These are phyloP conservation scores for Leishmania tarentolae DNA, from an alignment of 208 protist genomes.

Conservation along the genomic window DNA sequence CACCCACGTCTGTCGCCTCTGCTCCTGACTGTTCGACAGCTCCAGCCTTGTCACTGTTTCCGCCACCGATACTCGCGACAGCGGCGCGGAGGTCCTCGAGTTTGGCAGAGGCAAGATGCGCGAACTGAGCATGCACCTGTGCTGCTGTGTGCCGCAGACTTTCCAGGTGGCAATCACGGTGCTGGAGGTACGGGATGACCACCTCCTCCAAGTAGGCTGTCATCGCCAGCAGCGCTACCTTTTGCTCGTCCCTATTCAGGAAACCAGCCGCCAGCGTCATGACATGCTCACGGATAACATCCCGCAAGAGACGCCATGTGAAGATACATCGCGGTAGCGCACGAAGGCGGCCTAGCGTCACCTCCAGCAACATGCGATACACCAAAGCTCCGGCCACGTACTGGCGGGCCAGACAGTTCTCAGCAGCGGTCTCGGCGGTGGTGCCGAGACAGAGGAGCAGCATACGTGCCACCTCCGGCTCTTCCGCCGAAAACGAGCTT, in stretches of 20 bases:
- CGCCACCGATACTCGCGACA: neutral
- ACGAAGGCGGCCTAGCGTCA: slow-evolving; percentile 44
- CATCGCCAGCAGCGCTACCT: slow-evolving; percentile 3
- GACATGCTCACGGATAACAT: slow-evolving; percentile 9
- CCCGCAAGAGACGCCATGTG: slow-evolving; percentile 51
- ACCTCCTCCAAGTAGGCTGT: slow-evolving; percentile 10
- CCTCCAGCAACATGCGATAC: slow-evolving; percentile 50
- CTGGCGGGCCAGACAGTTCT: neutral
- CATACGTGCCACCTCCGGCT: slow-evolving; percentile 20
- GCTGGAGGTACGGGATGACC: slow-evolving; percentile 24
- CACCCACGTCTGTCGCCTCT: neutral
- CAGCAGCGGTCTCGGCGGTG: neutral
- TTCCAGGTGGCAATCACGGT: slow-evolving; percentile 33
- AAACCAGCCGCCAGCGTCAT: neutral
- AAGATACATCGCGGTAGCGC: slow-evolving; percentile 52
- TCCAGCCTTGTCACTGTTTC: neutral
- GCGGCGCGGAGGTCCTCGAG: slow-evolving; percentile 6
- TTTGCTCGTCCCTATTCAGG: neutral
- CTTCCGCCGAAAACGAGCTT: slow-evolving; percentile 12
- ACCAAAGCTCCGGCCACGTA: slow-evolving; percentile 35
- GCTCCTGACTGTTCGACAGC: neutral
- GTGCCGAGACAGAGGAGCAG: slow-evolving; percentile 3
- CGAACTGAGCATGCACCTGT: slow-evolving; percentile 24
- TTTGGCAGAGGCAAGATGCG: slow-evolving; percentile 1
- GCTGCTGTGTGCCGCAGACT: slow-evolving; percentile 16